A percentile compares a stretch with the other conserved stretches of the same genome.
These are phyloP conservation scores for Talaromyces amestolkiae DNA, from an alignment of 2,329 filamentous ascomycete genomes.

Conservation along the genomic window DNA sequence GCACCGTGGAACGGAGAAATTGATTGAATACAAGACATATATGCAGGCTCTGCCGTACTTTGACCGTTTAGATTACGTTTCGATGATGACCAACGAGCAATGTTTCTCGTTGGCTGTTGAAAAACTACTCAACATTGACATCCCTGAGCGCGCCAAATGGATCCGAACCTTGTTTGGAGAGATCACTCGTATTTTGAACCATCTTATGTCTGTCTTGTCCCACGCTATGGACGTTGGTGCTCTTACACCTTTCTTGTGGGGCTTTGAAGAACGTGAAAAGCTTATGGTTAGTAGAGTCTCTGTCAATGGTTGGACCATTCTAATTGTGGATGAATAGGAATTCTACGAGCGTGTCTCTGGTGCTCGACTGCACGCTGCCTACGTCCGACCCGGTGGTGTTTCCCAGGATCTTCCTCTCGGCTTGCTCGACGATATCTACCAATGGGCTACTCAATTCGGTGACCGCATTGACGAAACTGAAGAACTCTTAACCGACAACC, in stretches of 20 bases:
- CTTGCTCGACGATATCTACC: constrained; percentile 97
- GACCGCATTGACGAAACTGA: constrained; percentile 99
- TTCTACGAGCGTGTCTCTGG: constrained; percentile 99
- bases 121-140: constrained; percentile 95
- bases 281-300: constrained; percentile 72
- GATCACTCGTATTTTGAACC: constrained; percentile 90
- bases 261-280: constrained; percentile 99
- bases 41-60: constrained; percentile 98
- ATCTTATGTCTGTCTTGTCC: constrained; percentile 94
- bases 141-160: constrained; percentile 92
- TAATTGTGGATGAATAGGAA: constrained; percentile 60
- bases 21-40: constrained; percentile 99
- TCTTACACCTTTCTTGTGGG: constrained; percentile 97
- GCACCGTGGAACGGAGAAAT: constrained; percentile 96
- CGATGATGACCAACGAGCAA: constrained; percentile 99
- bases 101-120: constrained; percentile 93
- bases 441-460: constrained; percentile 98
- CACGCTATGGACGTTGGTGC: constrained; percentile 99
- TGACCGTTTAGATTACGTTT: constrained; percentile 97
- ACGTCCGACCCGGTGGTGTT: constrained; percentile 93
- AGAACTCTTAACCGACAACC: constrained; percentile 97
- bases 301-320: too few relatives aligned
- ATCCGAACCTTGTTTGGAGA: constrained; percentile 95
- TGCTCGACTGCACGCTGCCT: constrained; percentile 93
- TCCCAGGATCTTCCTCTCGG: constrained; percentile 92